phyloP scores from a whole-genome alignment of 192 early-diverging fungal species.

The Dissophora ornata region DNA sequence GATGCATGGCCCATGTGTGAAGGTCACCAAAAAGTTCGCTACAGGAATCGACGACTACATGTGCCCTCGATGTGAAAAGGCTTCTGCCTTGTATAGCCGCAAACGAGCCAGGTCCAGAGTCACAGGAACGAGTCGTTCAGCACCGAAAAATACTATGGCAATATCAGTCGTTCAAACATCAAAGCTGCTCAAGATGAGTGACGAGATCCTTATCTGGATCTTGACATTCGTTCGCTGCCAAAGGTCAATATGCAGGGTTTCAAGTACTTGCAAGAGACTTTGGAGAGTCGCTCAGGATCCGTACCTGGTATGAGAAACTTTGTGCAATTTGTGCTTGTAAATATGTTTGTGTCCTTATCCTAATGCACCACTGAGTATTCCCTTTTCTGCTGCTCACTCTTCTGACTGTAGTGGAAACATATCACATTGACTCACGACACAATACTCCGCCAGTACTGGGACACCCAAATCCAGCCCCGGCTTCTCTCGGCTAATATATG shows the following conservation, averaged over 20 bases:
- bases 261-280: constrained; percentile 23
- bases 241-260: constrained; percentile 29
- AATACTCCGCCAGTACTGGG: constrained; percentile 28
- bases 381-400: too few species aligned
- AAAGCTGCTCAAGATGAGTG: constrained; percentile 20
- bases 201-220: constrained; percentile 34
- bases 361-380: too few species aligned
- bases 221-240: constrained; percentile 35
- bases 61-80: constrained; percentile 18
- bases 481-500: constrained; percentile 17
- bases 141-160: neutral
- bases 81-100: too few species aligned
- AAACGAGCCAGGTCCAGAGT: neutral
- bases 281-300: constrained; percentile 41
- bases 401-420: constrained; percentile 21
- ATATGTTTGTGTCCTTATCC: too few species aligned
- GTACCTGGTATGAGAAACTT: constrained; percentile 16
- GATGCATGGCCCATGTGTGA: constrained; percentile 44
- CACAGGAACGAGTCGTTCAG: neutral
- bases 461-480: constrained; percentile 10
- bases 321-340: neutral
- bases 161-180: neutral
- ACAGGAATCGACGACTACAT: constrained; percentile 25
- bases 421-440: constrained; percentile 22
- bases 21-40: constrained; percentile 20